Evolutionary conservation across 257 asterid species (phyloP).

Genomic region (Capsicum rhomboideum): DNA sequence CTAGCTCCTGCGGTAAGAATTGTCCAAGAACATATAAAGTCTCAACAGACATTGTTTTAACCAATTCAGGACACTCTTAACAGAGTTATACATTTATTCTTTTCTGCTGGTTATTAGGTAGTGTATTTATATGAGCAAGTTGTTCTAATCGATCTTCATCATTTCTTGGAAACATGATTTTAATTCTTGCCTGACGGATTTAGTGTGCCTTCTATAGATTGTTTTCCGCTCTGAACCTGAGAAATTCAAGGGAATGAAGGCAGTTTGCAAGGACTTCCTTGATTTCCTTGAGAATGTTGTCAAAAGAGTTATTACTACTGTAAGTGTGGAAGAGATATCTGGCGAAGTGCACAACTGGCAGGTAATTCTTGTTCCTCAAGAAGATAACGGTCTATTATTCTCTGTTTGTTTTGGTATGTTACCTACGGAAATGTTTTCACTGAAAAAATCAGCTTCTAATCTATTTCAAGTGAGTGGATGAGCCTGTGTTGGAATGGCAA

Average conservation of each 20-base stretch:
- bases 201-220: background rate
- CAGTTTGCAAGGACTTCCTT: constrained; percentile 44
- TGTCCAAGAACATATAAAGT: background rate
- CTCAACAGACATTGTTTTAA: background rate
- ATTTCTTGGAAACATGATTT: background rate
- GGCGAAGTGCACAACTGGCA: constrained; percentile 66
- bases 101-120: background rate
- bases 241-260: constrained; percentile 54
- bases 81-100: background rate
- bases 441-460: background rate
- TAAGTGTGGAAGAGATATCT: constrained; percentile 22
- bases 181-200: background rate
- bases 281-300: constrained; percentile 41
- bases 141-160: background rate
- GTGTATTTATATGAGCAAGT: background rate
- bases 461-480: background rate
- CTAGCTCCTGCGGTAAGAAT: background rate
- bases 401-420: background rate
- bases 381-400: background rate
- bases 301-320: constrained; percentile 22
- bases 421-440: background rate
- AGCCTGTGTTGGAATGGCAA: background rate
- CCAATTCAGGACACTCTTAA: background rate
- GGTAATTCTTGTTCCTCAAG: constrained; percentile 27
- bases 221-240: constrained; percentile 71